Evolutionary conservation across 2,329 filamentous ascomycete genomes (phyloP), one percentile per base, ranked within the genome.

Genomic region (Fusarium nodosum): DNA sequence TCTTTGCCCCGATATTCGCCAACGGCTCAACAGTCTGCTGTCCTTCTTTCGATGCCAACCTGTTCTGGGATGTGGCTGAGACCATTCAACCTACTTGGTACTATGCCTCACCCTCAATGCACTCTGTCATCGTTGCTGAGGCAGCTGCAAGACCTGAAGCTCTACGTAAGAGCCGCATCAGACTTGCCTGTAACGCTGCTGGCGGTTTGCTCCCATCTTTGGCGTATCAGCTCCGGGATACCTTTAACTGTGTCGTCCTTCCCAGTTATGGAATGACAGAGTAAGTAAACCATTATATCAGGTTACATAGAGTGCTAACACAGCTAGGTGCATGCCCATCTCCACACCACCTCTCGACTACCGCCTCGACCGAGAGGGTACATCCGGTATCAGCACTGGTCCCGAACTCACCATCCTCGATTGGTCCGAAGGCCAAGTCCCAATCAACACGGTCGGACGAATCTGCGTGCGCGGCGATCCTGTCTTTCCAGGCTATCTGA

Each of bases 251-350:
- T 2, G 41, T 63, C 0, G 58, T 63, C 12, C 20, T 63, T 2
- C 60, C 60, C 1, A 63, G 60, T 1, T 63, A 63, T 15, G 60
- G 60, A 47, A 63, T 63, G 60, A 63, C 60, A 44, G 57, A 63
- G 58, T 62, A 24, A 34, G 58, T 45, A 2, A 13, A 9, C 5
- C 2, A 5, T 18, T 24, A 28, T 12, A 7, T 6, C 4, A 3
- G 33, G 5, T 18, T 4, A 9, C 28, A 24, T 18, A 13, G 7
- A 0, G 7, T 34, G 2, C 58, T 60, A 39, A 61, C 9, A 24
- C 2, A 0, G 3, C 3, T 1, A 61, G 58, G 11, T 62, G 60
- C 5, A 63, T 63, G 60, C 60, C 60, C 0, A 63, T 63, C 0
- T 63, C 60, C 0, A 63, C 58, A 0, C 60, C 60, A 4, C 60